phyloP scores from a whole-genome alignment of 768 basidiomycete species.

The Tylopilus subfusipes region DNA sequence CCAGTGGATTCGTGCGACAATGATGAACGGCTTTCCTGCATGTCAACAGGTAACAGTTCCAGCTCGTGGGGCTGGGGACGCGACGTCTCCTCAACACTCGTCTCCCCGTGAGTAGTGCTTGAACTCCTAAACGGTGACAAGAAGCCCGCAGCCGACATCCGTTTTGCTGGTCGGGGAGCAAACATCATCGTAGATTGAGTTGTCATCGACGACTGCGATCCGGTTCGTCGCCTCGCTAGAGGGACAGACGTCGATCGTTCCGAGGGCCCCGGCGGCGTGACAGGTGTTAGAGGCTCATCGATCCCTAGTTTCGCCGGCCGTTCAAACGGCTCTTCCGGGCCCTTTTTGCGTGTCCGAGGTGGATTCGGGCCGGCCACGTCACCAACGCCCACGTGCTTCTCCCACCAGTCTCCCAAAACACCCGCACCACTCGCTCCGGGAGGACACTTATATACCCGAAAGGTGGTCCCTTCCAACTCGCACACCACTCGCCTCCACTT shows the following conservation, averaged over 20 bases:
- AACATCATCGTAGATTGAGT: slow-evolving; percentile 13
- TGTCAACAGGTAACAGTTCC: slow-evolving; percentile 24
- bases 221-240: slow-evolving; percentile 13
- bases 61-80: slow-evolving; percentile 12
- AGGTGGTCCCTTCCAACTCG: slow-evolving; percentile 88
- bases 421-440: slow-evolving; percentile 42
- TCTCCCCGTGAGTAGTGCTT: slow-evolving; percentile 7
- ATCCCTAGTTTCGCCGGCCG: slow-evolving; percentile 23
- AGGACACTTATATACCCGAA: slow-evolving; percentile 67
- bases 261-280: background rate
- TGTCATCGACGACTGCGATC: slow-evolving; percentile 25
- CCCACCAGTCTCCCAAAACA: slow-evolving; percentile 75
- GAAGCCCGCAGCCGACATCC: slow-evolving; percentile 28
- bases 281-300: slow-evolving; percentile 5
- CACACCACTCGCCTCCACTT: slow-evolving; percentile 89
- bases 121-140: slow-evolving; percentile 26
- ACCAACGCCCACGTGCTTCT: slow-evolving; percentile 69
- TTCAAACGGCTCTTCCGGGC: slow-evolving; percentile 23
- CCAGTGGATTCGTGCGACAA: slow-evolving; percentile 16
- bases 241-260: slow-evolving; percentile 5
- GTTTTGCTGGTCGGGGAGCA: slow-evolving; percentile 20
- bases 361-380: slow-evolving; percentile 41
- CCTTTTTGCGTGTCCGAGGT: slow-evolving; percentile 22
- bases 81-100: slow-evolving; percentile 8
- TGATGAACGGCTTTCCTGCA: slow-evolving; percentile 21